These are phyloP conservation scores for Pezicula radicicola DNA, from an alignment of 2,329 filamentous ascomycete species.

Conservation along the genomic window DNA sequence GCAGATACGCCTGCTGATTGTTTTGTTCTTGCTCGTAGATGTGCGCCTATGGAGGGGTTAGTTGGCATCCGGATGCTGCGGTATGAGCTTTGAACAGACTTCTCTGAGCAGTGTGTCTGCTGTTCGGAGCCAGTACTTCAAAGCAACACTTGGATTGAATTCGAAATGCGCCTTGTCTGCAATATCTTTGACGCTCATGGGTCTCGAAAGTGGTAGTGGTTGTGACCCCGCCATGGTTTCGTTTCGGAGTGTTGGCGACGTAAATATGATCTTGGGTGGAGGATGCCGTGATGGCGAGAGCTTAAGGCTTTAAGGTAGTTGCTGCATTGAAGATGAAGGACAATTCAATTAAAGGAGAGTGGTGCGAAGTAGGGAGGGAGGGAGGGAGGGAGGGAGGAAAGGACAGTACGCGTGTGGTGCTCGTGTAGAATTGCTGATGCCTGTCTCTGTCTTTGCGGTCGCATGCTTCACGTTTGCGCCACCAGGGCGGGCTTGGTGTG, in stretches of 20 bases:
- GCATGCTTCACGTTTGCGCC: too few relatives aligned
- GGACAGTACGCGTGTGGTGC: too few relatives aligned
- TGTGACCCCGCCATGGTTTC: conserved; percentile 25
- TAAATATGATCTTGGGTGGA: background rate
- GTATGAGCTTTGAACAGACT: conserved; percentile 44
- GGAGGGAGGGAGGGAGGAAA: too few relatives aligned
- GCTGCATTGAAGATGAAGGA: too few relatives aligned
- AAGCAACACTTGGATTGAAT: conserved; percentile 72
- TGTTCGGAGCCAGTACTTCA: conserved; percentile 80
- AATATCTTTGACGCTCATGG: conserved; percentile 75
- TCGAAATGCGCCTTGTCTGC: conserved; percentile 74
- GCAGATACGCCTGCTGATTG: conserved; percentile 82
- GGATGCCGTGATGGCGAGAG: background rate
- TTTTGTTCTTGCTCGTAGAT: conserved; percentile 87
- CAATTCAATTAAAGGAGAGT: too few relatives aligned
- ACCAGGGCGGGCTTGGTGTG: too few relatives aligned
- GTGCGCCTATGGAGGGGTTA: conserved; percentile 55
- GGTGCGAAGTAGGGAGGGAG: too few relatives aligned
- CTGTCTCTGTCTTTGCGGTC: too few relatives aligned
- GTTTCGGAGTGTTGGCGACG: background rate
- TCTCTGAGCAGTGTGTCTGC: conserved; percentile 78
- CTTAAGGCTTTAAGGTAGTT: too few relatives aligned
- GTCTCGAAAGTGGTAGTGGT: conserved; percentile 33
- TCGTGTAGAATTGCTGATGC: too few relatives aligned
- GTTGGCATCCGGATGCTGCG: background rate